Evolutionary conservation across 208 protist genomes (phyloP), one percentile per base, ranked within the genome.

Genomic region (Crithidia sp.): DNA sequence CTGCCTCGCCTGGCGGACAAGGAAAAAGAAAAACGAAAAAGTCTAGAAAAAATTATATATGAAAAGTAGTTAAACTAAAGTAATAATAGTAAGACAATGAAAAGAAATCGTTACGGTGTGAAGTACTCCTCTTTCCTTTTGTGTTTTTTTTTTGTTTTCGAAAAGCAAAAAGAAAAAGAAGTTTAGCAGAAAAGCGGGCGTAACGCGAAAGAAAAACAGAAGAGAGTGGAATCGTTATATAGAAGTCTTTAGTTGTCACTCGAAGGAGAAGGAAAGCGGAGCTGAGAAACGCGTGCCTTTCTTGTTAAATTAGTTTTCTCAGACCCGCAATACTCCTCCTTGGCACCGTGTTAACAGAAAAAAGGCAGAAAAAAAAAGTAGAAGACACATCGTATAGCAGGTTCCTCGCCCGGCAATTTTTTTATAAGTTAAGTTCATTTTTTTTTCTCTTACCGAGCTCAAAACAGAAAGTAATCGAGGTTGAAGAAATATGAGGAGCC

Each of bases 21-120:
- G 63, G 7, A 67, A 71, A 54, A 53, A 68, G 72, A 41, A n/a
- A 74, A 74, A 53, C 2, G 49, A 54, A 43, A 73, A 75, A 28
- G 0, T 28, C 19, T 45, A 74, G 37, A 57, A 79, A 60, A 68
- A 52, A 57, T 28, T 16, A 68, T 43, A 61, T 28, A 49, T 4
- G 44, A 17, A 60, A 16, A 61, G 44, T 47, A 13, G 64, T 41
- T 5, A 58, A 47, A 53, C 6, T 58, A 44, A 47, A 50, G 19
- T 12, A 3, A 50, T 37, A 49, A 66, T 19, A 39, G 64, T 16
- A 47, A 66, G 68, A 43, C 19, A 40, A 9, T 16, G 43, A 28
- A 28, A 5, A 53, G 43, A 28, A 56, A 7, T 39, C 5, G 49
- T 44, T 41, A 52, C 16, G 36, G 59, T 39, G 39, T 37, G 39